Evolutionary conservation across 2,329 filamentous ascomycete genomes (phyloP), one percentile per base, ranked within the genome.

Genomic region (Canariomyces notabilis): DNA sequence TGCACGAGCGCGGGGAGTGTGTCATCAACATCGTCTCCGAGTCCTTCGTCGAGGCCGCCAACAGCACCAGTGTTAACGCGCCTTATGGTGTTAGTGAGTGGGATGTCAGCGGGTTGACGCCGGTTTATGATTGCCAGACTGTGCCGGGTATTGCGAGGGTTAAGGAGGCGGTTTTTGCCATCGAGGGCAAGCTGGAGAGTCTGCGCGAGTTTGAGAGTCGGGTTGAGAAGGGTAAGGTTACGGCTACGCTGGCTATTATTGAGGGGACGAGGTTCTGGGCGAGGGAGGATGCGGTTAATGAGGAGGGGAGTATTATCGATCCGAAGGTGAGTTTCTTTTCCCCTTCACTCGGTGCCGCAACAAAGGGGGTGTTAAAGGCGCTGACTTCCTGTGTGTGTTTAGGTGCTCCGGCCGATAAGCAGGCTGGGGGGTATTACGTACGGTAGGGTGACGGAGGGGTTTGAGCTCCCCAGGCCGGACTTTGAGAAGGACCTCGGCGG

Each of bases 211-310:
- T 88, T 68, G 83, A 91, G 64, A 87, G 83, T 64, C 75, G 76
- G 42, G 73, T 73, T 0, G 80, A 69, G 2, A 83, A 85, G 0
- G 89, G 87, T 2, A 84, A 83, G 68, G 89, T 82, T 71, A 84
- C 84, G 1, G 81, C 84, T 1, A 83, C 85, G 4, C 61, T 95
- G 52, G 85, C 79, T 2, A 76, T 95, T 26, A 73, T 96, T 11
- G 89, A 96, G 68, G 91, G 89, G 0, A 82, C 86, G 26, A 75
- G 83, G 21, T 95, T 96, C 62, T 96, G 90, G 89, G 89, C 83
- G 2, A 71, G 90, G 43, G 88, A 94, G 63, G 91, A 96, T 67
- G 89, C 89, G 2, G 71, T 95, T 50, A 87, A 95, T 57, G 80
- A 87, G 61, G 83, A 89, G 7, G 77, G 73, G 60, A 88, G 81